These are phyloP conservation scores for Septoria petroselini DNA, from an alignment of 2,329 filamentous ascomycete species.

Conservation along the genomic window DNA sequence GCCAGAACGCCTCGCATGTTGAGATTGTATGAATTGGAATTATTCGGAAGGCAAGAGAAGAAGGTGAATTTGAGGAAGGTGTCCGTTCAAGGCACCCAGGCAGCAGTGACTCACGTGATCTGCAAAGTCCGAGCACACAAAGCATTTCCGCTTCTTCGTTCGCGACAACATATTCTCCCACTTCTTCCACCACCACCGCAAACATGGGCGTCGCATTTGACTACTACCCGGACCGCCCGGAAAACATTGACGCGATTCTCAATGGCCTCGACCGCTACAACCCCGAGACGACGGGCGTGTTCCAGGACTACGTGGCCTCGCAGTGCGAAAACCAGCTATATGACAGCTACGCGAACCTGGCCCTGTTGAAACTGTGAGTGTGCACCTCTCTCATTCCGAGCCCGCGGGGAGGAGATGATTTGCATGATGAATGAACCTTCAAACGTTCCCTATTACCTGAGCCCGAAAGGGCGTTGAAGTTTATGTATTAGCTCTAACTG, in stretches of 20 bases:
- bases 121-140: slow-evolving; percentile 6
- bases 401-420: slow-evolving; percentile 16
- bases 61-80: background rate
- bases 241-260: slow-evolving; percentile 88
- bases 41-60: too few species aligned
- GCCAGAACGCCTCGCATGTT: slow-evolving; percentile 17
- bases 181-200: slow-evolving; percentile 6
- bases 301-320: slow-evolving; percentile 90
- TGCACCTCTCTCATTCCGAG: background rate
- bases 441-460: slow-evolving; percentile 99
- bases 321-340: slow-evolving; percentile 94
- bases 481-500: slow-evolving; percentile 74
- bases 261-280: slow-evolving; percentile 98
- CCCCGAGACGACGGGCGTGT: slow-evolving; percentile 86
- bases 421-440: slow-evolving; percentile 72
- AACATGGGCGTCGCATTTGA: slow-evolving; percentile 62
- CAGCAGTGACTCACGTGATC: background rate
- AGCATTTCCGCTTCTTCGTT: slow-evolving; percentile 9
- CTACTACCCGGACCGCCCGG: slow-evolving; percentile 86
- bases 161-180: background rate
- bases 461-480: slow-evolving; percentile 56
- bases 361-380: slow-evolving; percentile 92
- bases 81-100: background rate
- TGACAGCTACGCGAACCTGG: slow-evolving; percentile 95
- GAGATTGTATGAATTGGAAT: too few species aligned